Percentiles rank a stretch among this genome's conserved stretches.
These are phyloP conservation scores for Hortaea sp. DNA, from an alignment of 2,329 filamentous ascomycete genomes.

Conservation along the genomic window DNA sequence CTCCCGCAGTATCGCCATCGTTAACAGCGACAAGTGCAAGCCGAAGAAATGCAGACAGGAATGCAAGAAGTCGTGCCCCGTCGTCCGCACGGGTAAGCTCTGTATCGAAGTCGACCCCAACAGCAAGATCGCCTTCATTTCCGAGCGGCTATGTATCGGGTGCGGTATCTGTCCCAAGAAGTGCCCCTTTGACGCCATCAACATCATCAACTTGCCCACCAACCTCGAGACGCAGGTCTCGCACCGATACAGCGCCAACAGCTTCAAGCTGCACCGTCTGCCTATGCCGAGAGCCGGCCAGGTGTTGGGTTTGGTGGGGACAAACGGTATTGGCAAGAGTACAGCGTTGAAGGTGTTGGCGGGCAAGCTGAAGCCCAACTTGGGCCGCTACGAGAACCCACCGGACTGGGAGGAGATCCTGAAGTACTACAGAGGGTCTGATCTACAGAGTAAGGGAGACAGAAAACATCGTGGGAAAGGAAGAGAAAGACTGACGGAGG, in stretches of 20 bases:
- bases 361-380: constrained; percentile 95
- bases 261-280: constrained; percentile 96
- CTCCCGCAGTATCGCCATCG: constrained; percentile 78
- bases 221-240: constrained; percentile 98
- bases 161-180: constrained; percentile 99
- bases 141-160: constrained; percentile 89
- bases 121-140: constrained; percentile 96
- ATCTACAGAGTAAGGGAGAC: constrained; percentile 70
- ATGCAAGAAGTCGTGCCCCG: constrained; percentile 97
- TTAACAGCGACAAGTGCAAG: constrained; percentile 95
- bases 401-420: constrained; percentile 99
- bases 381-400: constrained; percentile 89
- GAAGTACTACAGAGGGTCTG: constrained; percentile 95
- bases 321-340: constrained; percentile 99
- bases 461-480: not conserved
- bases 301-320: constrained; percentile 91
- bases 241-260: constrained; percentile 97
- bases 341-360: constrained; percentile 98
- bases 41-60: constrained; percentile 96
- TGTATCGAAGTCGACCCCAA: constrained; percentile 87
- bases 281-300: constrained; percentile 93
- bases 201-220: constrained; percentile 99
- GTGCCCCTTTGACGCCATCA: constrained; percentile 96
- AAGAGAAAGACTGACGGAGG: constrained; percentile 10
- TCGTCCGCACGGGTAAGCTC: constrained; percentile 92